Evolutionary conservation across 2,329 filamentous ascomycete species (phyloP), one percentile per base, ranked within the genome.

Genomic region (Colletotrichum chlorophyti): DNA sequence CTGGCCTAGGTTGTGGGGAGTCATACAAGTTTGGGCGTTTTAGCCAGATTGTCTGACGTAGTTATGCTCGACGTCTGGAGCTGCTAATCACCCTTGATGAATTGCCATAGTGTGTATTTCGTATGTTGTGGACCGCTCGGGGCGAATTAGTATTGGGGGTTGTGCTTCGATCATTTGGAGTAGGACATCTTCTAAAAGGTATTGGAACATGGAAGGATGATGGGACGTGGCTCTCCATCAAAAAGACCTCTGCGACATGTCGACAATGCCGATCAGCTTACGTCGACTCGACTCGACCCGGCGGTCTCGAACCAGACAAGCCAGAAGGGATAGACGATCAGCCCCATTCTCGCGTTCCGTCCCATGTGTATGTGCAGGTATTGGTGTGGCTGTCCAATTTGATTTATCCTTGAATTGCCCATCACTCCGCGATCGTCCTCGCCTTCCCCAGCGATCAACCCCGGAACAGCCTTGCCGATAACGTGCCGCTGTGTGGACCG

Each of bases 401-500:
- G 34, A n/a, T 14, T 32, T 19, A 12, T 24, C 32, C 32, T 21
- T 34, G n/a, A 14, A 19, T 17, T 29, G 14, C 26, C 15, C 17
- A 34, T 49, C 24, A 49, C 12, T 34, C 15, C n/a, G 15, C 4
- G 14, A 27, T 21, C 19, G 37, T 50, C 24, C 43, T 55, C 50
- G 41, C 43, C 29, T 48, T 43, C 55, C 49, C 50, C 50, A 48
- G 35, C 35, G 29, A 54, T 48, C 49, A 54, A 37, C 50, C 42
- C 42, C n/a, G 42, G 55, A 42, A 37, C 50, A 59, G 27, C 50
- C 50, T 54, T 53, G 54, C 50, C 35, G 47, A 21, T 23, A 53
- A 42, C 42, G 19, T 54, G 55, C 26, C 37, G 24, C 31, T 17
- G 19, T 26, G 55, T 54, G 50, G 55, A 49, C 24, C 54, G 29